Evolutionary conservation across 768 basidiomycete species (phyloP).

Genomic region (Pulveroboletus ravenelii): DNA sequence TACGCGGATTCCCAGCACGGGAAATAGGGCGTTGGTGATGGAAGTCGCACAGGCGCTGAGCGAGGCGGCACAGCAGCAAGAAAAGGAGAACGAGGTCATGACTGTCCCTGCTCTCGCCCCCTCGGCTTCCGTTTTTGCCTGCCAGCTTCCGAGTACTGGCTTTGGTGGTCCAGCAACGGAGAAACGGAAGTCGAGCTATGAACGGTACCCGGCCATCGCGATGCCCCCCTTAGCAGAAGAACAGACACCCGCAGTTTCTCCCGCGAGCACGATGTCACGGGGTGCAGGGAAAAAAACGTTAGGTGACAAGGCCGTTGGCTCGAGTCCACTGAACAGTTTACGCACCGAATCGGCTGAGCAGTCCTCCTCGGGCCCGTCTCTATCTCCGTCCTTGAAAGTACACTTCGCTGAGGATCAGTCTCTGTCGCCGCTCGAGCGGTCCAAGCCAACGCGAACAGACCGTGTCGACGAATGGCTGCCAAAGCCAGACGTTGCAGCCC

Average conservation of each 20-base stretch:
- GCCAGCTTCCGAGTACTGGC: slow-evolving; percentile 16
- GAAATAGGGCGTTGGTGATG: slow-evolving; percentile 70
- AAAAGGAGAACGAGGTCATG: neutral
- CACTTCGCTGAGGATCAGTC: slow-evolving; percentile 30
- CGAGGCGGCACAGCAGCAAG: slow-evolving; percentile 27
- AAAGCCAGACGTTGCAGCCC: slow-evolving; percentile 40
- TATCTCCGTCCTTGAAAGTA: slow-evolving; percentile 15
- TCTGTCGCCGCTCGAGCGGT: neutral
- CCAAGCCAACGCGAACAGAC: slow-evolving; percentile 25
- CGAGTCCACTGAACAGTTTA: slow-evolving; percentile 11
- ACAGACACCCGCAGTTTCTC: slow-evolving; percentile 52
- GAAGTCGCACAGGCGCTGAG: slow-evolving; percentile 65
- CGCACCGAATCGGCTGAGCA: slow-evolving; percentile 2
- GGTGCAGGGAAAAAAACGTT: slow-evolving; percentile 6
- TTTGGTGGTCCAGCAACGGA: slow-evolving; percentile 35
- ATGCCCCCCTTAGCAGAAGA: slow-evolving; percentile 69
- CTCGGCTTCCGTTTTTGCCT: neutral
- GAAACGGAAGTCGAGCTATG: slow-evolving; percentile 62
- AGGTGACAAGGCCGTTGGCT: slow-evolving; percentile 3
- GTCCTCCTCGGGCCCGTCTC: neutral
- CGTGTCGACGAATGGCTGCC: slow-evolving; percentile 44
- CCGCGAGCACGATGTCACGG: slow-evolving; percentile 49
- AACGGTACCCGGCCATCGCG: slow-evolving; percentile 57
- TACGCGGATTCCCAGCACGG: slow-evolving; percentile 61
- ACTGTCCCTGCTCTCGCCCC: neutral